These are phyloP conservation scores for Erythrophleum ivorense DNA, from an alignment of 331 rosid species.

Conservation along the genomic window DNA sequence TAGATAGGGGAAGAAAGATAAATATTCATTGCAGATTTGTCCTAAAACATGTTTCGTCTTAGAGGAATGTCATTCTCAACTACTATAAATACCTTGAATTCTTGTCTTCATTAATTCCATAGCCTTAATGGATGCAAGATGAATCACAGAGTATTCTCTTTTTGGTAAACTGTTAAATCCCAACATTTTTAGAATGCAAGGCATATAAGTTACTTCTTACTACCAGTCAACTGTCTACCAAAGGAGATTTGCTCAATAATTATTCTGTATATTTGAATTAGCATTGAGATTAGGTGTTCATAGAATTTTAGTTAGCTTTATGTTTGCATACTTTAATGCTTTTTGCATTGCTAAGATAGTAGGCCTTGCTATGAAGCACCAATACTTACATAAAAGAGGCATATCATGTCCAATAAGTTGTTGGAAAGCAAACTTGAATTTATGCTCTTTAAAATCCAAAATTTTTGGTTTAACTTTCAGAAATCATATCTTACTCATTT, in stretches of 20 bases:
- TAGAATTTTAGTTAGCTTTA: background rate
- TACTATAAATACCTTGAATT: background rate
- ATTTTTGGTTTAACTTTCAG: too few relatives aligned
- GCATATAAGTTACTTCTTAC: background rate
- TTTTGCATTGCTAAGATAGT: background rate
- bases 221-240: slow-evolving; percentile 41
- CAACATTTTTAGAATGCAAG: background rate
- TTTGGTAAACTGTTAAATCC: slow-evolving; percentile 24
- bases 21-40: background rate
- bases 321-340: background rate
- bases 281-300: background rate
- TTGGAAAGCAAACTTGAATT: too few relatives aligned
- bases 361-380: too few relatives aligned
- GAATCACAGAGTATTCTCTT: slow-evolving; percentile 36
- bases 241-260: slow-evolving; percentile 58
- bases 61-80: background rate
- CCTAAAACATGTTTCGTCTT: background rate
- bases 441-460: too few relatives aligned
- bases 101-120: background rate
- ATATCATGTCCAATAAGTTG: too few relatives aligned
- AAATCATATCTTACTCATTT: too few relatives aligned
- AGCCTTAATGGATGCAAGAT: background rate
- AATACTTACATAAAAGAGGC: too few relatives aligned
- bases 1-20: slow-evolving; percentile 37
- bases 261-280: slow-evolving; percentile 36